Evolutionary conservation across 2,329 filamentous ascomycete species (phyloP), one percentile per base, ranked within the genome.

Genomic region (Colletotrichum abscissum): DNA sequence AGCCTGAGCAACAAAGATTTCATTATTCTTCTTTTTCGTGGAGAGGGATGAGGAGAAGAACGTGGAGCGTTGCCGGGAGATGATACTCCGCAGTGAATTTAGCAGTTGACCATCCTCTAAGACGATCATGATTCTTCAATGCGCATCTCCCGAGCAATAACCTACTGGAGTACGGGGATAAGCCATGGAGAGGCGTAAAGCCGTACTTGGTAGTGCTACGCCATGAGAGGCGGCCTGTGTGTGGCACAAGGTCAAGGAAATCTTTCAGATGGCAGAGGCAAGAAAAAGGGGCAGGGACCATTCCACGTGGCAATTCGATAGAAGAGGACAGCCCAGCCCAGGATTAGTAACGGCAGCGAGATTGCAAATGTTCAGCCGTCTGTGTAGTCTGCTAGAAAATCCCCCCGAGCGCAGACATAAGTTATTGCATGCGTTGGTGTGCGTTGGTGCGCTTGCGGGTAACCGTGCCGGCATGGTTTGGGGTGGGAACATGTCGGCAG

Each of bases 351-450:
- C 28, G 28, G 42, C 63, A 35, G 56, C 19, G 62, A 66, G 35
- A 66, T 69, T 63, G 49, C 57, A 69, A 42, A 49, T 46, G 55
- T 54, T 58, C 49, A 49, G 68, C 46, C 56, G 11, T 38, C 26
- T n/a, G 16, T 16, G 63, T 46, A 49, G 11, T 38, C 26, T n/a
- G 16, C 26, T 26, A 38, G 46, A 19, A 1, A 56, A 9, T n/a
- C 42, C 42, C 14, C 33, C 28, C 5, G 49, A 57, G 59, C 59
- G 16, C 14, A n/a, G 22, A 16, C 16, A 38, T 11, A 30, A 26
- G 4, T 26, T 26, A 5, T 63, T 24, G 49, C 6, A 38, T 35
- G 46, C 14, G n/a, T 35, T 64, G 46, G 42, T 12, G 26, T 28
- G 54, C 54, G 12, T 28, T 19, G 19, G 56, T 12, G 56, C 16